These are phyloP conservation scores for Nannochloris sp. DNA, from an alignment of 139 green algal species.

Conservation along the genomic window DNA sequence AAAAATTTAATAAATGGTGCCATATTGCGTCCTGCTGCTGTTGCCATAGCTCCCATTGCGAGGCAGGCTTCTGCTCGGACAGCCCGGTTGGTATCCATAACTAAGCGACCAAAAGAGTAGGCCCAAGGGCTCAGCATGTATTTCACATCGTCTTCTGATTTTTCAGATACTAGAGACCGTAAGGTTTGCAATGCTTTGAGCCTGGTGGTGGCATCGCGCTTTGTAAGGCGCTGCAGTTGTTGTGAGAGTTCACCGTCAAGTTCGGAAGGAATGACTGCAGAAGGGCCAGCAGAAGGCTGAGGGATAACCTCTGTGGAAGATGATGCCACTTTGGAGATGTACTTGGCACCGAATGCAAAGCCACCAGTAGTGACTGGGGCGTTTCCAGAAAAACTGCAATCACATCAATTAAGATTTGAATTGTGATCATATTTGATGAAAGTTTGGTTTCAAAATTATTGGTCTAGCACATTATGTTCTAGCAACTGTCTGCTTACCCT, in stretches of 20 bases:
- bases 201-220: slow-evolving; percentile 72
- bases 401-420: background rate
- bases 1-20: slow-evolving; percentile 30
- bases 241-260: slow-evolving; percentile 61
- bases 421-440: background rate
- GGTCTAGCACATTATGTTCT: background rate
- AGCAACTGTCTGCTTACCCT: slow-evolving; percentile 12
- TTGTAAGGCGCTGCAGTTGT: slow-evolving; percentile 65
- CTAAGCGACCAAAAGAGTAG: slow-evolving; percentile 56
- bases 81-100: slow-evolving; percentile 51
- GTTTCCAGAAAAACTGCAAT: slow-evolving; percentile 4
- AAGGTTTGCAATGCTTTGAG: slow-evolving; percentile 75
- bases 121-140: slow-evolving; percentile 54
- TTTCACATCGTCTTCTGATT: slow-evolving; percentile 19
- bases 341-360: slow-evolving; percentile 30
- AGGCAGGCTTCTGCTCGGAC: slow-evolving; percentile 51
- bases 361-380: background rate
- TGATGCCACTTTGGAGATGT: slow-evolving; percentile 9
- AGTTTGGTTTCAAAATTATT: background rate
- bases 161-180: slow-evolving; percentile 21
- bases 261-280: slow-evolving; percentile 24
- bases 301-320: background rate
- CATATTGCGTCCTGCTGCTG: slow-evolving; percentile 29
- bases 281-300: background rate
- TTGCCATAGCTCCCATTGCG: slow-evolving; percentile 36